A percentile compares a stretch with the other conserved stretches of the same genome.
Evolutionary conservation across 805 yeast genomes (phyloP).

Genomic region (Wickerhamiella domercqiae): DNA sequence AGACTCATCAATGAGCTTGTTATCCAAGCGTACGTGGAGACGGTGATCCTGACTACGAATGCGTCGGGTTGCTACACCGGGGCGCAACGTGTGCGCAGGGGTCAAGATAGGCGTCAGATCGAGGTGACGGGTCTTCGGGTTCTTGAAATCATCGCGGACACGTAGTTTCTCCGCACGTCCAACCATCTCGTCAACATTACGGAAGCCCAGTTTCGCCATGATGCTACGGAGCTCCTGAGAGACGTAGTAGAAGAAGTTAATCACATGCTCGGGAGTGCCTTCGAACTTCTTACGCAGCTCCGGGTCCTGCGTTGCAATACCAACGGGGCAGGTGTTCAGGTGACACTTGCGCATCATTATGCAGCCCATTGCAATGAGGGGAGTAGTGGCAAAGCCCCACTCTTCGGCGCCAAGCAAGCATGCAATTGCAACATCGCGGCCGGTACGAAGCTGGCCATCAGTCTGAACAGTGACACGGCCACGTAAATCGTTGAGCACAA

Average conservation of each 20-base stretch:
- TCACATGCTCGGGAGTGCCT: slow-evolving; percentile 97
- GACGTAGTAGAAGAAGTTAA: slow-evolving; percentile 90
- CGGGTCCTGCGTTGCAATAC: slow-evolving; percentile 98
- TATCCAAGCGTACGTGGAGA: slow-evolving; percentile 83
- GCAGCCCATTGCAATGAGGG: slow-evolving; percentile 94
- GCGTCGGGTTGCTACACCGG: slow-evolving; percentile 89
- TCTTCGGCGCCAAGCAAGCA: slow-evolving; percentile 95
- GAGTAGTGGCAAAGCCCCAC: slow-evolving; percentile 96
- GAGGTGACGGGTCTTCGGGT: slow-evolving; percentile 78
- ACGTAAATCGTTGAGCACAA: slow-evolving; percentile 88
- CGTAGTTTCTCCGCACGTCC: slow-evolving; percentile 86
- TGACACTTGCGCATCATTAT: slow-evolving; percentile 94
- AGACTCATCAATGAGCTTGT: slow-evolving; percentile 90
- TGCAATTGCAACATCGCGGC: slow-evolving; percentile 93
- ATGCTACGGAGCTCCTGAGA: slow-evolving; percentile 81
- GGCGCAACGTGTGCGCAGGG: slow-evolving; percentile 91
- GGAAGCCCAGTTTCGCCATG: slow-evolving; percentile 91
- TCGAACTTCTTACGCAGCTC: slow-evolving; percentile 76
- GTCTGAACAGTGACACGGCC: slow-evolving; percentile 93
- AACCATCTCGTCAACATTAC: slow-evolving; percentile 94
- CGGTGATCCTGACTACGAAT: slow-evolving; percentile 89
- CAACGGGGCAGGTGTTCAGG: slow-evolving; percentile 89
- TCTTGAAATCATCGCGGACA: slow-evolving; percentile 73
- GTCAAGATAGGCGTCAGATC: slow-evolving; percentile 88
- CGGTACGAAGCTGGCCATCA: slow-evolving; percentile 97